Evolutionary conservation across 2,329 filamentous ascomycete species (phyloP).

Genomic region (Talaromyces sp.): DNA sequence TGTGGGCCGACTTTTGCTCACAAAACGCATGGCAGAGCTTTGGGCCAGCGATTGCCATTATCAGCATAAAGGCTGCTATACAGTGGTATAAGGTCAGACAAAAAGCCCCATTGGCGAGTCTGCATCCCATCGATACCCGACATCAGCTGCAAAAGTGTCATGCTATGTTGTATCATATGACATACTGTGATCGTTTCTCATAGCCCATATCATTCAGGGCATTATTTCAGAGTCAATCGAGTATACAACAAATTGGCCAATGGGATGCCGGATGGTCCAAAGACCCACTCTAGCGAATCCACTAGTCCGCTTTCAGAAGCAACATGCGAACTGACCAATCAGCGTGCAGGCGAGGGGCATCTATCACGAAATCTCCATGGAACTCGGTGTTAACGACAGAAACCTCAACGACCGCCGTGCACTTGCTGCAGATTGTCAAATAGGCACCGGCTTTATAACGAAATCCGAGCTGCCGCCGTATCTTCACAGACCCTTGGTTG

Average conservation of each 20-base stretch:
- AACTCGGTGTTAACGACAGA: neutral
- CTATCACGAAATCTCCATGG: neutral
- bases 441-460: neutral
- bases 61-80: slow-evolving; percentile 6
- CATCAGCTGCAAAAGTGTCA: neutral
- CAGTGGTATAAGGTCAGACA: slow-evolving; percentile 3
- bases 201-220: neutral
- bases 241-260: neutral
- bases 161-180: slow-evolving; percentile 1
- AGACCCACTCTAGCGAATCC: neutral
- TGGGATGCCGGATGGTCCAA: neutral
- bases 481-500: neutral
- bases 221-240: too few species aligned
- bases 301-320: slow-evolving; percentile 3
- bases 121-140: neutral
- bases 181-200: slow-evolving; percentile 6
- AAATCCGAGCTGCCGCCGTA: neutral
- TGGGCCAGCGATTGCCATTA: slow-evolving; percentile 5
- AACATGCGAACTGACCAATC: slow-evolving; percentile 5
- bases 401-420: neutral
- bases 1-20: slow-evolving; percentile 8
- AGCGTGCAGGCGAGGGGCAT: neutral
- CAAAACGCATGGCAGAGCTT: slow-evolving; percentile 10
- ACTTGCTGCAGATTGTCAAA: neutral
- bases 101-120: neutral